Base-by-base conservation (phyloP, 441 rosid genomes). In the Syzygium syzygioides region DNA sequence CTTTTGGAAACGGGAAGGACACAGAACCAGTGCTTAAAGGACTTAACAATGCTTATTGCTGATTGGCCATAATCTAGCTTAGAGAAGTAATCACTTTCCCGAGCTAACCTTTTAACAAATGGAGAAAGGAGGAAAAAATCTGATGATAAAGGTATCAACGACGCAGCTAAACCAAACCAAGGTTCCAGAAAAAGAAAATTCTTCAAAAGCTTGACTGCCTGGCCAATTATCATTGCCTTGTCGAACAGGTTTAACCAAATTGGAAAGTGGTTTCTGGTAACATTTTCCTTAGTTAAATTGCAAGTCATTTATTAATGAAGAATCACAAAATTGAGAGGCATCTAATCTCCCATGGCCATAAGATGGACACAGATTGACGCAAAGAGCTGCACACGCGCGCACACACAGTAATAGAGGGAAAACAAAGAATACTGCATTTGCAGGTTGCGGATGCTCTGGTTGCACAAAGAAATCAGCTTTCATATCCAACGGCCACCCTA, bases 381-480 rank as follows among this genome's bases (percentile, higher is more conserved):
- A 71, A 37, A 37, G 4, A 37, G 80, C 50, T 71, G 80, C 71
- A 15, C 28, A 23, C 28, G 14, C 0, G 28, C 0, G 34, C 56
- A 1, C 19, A 20, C 23, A 8, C 15, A 30, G 41, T 26, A 55
- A 88, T 26, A 80, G 84, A 76, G 80, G 89, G 52, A 85, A 85
- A 90, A 14, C 37, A 84, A 88, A 37, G 48, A 66, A 14, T 89
- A 96, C 99, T 93, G 90, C 93, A 85, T 87, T 90, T 86, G 92
- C 89, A 86, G 23, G 88, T 14, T 45, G 87, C 50, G 32, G 32
- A 83, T 94, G 94, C 71, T 95, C 97, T 85, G 94, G 86, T 89
- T 92, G 96, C 91, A 90, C 91, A 93, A 97, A 97, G 93, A 98
- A 96, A 91, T 94, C 99, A 60, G 96, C 94, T 85, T 91, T 90